phyloP scores from a whole-genome alignment of 306 rosid genomes.

The Elaeagnus macrophylla region DNA sequence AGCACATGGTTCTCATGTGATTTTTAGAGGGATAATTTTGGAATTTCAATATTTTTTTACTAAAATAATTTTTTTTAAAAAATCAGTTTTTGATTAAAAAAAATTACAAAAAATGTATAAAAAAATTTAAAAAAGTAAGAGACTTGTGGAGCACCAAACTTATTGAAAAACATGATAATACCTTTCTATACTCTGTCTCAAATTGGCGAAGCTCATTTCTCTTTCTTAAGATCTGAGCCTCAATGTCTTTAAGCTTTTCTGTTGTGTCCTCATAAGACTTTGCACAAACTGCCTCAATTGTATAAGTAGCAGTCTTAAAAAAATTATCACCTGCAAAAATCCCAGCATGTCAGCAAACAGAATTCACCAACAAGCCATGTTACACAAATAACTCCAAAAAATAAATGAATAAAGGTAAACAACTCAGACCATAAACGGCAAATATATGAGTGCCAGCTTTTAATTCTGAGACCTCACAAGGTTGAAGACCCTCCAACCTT shows the following conservation, averaged over 20 bases:
- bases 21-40: no score
- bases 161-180: conserved; percentile 23
- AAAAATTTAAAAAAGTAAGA: no score
- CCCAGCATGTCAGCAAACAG: conserved; percentile 22
- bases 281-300: conserved; percentile 81
- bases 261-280: conserved; percentile 69
- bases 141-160: no score
- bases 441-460: conserved; percentile 97
- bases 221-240: conserved; percentile 89
- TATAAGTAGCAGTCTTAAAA: conserved; percentile 92
- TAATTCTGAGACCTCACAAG: conserved; percentile 94
- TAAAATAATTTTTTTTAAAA: no score
- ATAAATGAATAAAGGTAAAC: conserved; percentile 27
- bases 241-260: conserved; percentile 67
- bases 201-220: conserved; percentile 96
- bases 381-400: conserved; percentile 9
- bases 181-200: conserved; percentile 90
- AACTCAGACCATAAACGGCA: conserved; percentile 88
- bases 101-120: no score
- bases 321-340: conserved; percentile 79
- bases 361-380: conserved; percentile 6
- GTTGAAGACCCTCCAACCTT: conserved; percentile 98
- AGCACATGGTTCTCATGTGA: no score
- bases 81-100: no score
- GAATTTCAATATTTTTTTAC: no score